Conservation (phyloP, 257 asterid genomes). For the Scutellaria minor region DNA sequence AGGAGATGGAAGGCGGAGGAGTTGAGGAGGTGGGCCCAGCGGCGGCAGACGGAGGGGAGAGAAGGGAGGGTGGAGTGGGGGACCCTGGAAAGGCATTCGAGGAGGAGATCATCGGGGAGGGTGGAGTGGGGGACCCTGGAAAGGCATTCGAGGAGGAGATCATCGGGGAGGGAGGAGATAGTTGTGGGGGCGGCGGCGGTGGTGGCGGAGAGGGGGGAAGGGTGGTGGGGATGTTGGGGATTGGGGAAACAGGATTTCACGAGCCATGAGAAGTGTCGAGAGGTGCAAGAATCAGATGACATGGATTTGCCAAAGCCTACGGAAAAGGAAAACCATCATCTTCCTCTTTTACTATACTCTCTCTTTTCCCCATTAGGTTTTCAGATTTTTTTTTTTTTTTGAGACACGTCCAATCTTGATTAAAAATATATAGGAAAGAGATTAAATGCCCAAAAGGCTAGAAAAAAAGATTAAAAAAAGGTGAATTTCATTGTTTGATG, state of each 20-base stretch:
- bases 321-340: too few species aligned
- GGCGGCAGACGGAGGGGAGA: slow-evolving; percentile 79
- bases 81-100: slow-evolving; percentile 77
- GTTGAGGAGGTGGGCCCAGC: slow-evolving; percentile 77
- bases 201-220: slow-evolving; percentile 43
- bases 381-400: too few species aligned
- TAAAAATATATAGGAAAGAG: too few species aligned
- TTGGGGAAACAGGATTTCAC: slow-evolving; percentile 87
- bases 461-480: too few species aligned
- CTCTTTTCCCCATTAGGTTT: too few species aligned
- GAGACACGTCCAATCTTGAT: too few species aligned
- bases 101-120: slow-evolving; percentile 73
- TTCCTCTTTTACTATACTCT: too few species aligned
- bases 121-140: slow-evolving; percentile 63
- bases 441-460: too few species aligned
- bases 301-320: too few species aligned
- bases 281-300: slow-evolving; percentile 60
- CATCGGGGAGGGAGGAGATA: slow-evolving; percentile 80
- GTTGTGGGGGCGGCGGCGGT: slow-evolving; percentile 43
- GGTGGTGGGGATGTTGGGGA: slow-evolving; percentile 68
- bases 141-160: slow-evolving; percentile 80
- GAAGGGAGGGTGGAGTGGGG: slow-evolving; percentile 66
- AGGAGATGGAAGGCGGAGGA: slow-evolving; percentile 63
- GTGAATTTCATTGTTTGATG: too few species aligned
- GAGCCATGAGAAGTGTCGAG: slow-evolving; percentile 88